These are phyloP conservation scores for Aspergillus amoenus DNA, from an alignment of 2,329 filamentous ascomycete species.

Conservation along the genomic window DNA sequence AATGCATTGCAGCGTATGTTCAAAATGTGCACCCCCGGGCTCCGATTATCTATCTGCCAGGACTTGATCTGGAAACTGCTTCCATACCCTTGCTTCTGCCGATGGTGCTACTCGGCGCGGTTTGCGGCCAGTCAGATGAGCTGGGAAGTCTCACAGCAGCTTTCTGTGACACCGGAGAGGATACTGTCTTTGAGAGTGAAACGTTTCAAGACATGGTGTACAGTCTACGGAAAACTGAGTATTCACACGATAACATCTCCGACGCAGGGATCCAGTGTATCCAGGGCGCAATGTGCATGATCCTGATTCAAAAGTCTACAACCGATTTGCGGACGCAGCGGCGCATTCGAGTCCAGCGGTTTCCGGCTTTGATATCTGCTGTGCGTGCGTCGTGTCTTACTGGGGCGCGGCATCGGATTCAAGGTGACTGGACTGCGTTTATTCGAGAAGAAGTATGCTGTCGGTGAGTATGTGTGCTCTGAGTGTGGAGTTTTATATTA, in stretches of 20 bases:
- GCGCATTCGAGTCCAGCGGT: neutral
- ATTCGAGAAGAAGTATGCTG: too few relatives aligned
- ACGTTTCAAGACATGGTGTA: neutral
- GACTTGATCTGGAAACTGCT: neutral
- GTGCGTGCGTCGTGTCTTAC: neutral
- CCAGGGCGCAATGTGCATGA: neutral
- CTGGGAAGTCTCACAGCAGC: neutral
- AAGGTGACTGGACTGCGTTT: too few relatives aligned
- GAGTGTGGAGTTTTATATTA: too few relatives aligned
- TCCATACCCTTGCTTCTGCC: neutral
- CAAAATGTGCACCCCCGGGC: neutral
- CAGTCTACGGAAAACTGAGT: too few relatives aligned
- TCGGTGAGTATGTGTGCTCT: too few relatives aligned
- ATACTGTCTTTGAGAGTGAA: neutral
- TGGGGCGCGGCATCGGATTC: neutral
- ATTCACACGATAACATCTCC: too few relatives aligned
- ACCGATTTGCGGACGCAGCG: neutral
- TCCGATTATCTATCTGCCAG: neutral
- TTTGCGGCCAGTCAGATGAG: neutral
- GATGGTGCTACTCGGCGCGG: neutral
- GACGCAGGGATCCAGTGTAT: neutral
- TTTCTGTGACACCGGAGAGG: neutral
- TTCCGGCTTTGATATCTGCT: neutral
- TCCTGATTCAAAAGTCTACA: neutral
- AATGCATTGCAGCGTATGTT: neutral